Evolutionary conservation across 1,284 basidiomycete species (phyloP).

Genomic region (Cutaneotrichosporon sp.): DNA sequence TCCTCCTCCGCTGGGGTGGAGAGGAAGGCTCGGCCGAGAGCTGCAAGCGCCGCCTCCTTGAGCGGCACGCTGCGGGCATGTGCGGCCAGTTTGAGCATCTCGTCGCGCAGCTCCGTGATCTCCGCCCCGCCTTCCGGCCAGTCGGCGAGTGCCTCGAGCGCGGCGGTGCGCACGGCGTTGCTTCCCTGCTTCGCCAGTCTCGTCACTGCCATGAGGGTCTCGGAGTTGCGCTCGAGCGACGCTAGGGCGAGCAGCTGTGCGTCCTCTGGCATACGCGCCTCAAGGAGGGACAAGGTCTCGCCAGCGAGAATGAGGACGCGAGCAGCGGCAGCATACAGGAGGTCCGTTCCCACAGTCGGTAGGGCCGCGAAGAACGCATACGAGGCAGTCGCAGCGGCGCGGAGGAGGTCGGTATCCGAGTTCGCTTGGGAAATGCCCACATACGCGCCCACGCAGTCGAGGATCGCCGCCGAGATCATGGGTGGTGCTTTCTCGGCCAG

Average conservation of each 20-base stretch:
- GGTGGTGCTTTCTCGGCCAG: slow-evolving; percentile 10
- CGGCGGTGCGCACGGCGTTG: slow-evolving; percentile 19
- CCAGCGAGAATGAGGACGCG: neutral
- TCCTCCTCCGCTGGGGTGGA: neutral
- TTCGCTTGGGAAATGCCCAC: neutral
- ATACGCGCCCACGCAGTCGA: slow-evolving; percentile 29
- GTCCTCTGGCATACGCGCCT: slow-evolving; percentile 16
- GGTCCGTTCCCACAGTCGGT: slow-evolving; percentile 16
- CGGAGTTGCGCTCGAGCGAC: neutral
- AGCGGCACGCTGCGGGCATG: slow-evolving; percentile 36
- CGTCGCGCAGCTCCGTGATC: slow-evolving; percentile 4
- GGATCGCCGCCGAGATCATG: slow-evolving; percentile 21
- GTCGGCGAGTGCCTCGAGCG: slow-evolving; percentile 14
- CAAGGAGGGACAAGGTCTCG: slow-evolving; percentile 10
- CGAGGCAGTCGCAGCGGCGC: slow-evolving; percentile 4
- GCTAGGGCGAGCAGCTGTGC: slow-evolving; percentile 19
- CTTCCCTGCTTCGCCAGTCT: neutral
- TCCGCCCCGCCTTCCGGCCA: slow-evolving; percentile 11
- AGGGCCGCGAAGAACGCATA: slow-evolving; percentile 6
- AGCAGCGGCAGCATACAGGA: slow-evolving; percentile 23
- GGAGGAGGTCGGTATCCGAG: neutral
- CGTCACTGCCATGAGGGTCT: slow-evolving; percentile 11
- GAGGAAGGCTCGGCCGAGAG: slow-evolving; percentile 30
- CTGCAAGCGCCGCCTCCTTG: slow-evolving; percentile 40
- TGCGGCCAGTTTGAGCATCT: slow-evolving; percentile 1